Base-by-base conservation (phyloP, 2,329 filamentous ascomycete genomes). In the Aureobasidium uvarum region DNA sequence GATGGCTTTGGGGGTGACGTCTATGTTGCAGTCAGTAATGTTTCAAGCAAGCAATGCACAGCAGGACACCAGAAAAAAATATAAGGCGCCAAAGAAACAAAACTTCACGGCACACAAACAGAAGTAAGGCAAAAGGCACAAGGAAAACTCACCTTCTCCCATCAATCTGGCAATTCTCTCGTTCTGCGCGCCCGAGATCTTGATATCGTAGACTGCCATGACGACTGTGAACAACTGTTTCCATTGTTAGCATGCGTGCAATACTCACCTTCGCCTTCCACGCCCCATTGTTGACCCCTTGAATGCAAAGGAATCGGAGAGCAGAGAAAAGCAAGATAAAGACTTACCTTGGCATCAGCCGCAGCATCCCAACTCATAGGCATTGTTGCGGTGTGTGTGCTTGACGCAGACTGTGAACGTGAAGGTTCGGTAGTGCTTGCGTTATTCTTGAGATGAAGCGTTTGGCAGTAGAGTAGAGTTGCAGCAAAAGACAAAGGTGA, bases 1-100 rank as follows among this genome's bases (percentile, higher is more conserved):
- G 66, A 75, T 67, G 52, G 74, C 72, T 65, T 74, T 75, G 13
- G 73, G 52, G 11, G 72, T 75, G 67, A 72, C 73, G 18, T 71
- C 73, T 74, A 13, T 31, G 4, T 23, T 54, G 31, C 8, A 3
- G 5, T 20, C 18, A 16, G 16, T 50, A 8, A 10, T 23, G 20
- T 3, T 10, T 8, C 11, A 10, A 28, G 46, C 23, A 31, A 28
- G 46, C 14, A 36, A 36, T 20, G 18, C 3, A 7, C 8, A 36
- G 62, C 50, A 54, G 5, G 25, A 33, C 2, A 33, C 33, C n/a
- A n/a, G n/a, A 33, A 11, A 46, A 46, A 23, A 20, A 3, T 8
- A 7, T 4, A 46, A 28, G 18, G 18, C 43, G 7, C 20, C n/a
- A n/a, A n/a, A n/a, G n/a, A n/a, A n/a, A n/a, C n/a, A n/a, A n/a